A percentile compares a stretch with the other conserved stretches of the same genome.
Evolutionary conservation across 2,329 filamentous ascomycete genomes (phyloP).

Genomic region (Pseudonectria buxi): DNA sequence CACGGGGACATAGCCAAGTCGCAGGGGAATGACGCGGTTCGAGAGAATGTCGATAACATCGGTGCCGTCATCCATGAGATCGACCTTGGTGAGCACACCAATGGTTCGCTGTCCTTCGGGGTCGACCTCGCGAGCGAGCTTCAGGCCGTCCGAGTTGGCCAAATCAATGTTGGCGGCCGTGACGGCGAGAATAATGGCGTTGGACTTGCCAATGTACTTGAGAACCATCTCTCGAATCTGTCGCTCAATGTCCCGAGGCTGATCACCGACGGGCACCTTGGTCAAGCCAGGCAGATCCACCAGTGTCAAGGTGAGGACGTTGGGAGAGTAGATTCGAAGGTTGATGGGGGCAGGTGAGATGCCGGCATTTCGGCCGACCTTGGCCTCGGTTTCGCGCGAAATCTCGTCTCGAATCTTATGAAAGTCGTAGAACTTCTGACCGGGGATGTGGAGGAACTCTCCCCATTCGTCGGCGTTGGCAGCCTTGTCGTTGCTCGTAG

Average conservation of each 20-base stretch:
- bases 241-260: constrained; percentile 91
- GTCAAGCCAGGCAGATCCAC: constrained; percentile 96
- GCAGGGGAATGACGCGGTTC: constrained; percentile 90
- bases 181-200: constrained; percentile 94
- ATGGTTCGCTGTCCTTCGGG: constrained; percentile 97
- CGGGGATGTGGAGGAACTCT: constrained; percentile 96
- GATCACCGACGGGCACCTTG: constrained; percentile 93
- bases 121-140: constrained; percentile 93
- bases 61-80: constrained; percentile 97
- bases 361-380: constrained; percentile 92
- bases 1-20: constrained; percentile 92
- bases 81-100: constrained; percentile 96
- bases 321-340: constrained; percentile 94
- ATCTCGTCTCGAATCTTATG: constrained; percentile 98
- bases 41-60: constrained; percentile 98
- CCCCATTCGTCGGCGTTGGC: constrained; percentile 96
- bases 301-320: constrained; percentile 91
- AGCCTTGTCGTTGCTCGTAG: constrained; percentile 68
- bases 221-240: constrained; percentile 98
- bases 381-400: constrained; percentile 88
- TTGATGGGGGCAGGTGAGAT: constrained; percentile 98
- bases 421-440: constrained; percentile 97
- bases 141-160: constrained; percentile 96
- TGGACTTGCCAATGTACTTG: constrained; percentile 97
- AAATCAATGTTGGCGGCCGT: constrained; percentile 96